These are phyloP conservation scores for Groenewaldozyma tartarivorans DNA, from an alignment of 805 yeast species.

Conservation along the genomic window DNA sequence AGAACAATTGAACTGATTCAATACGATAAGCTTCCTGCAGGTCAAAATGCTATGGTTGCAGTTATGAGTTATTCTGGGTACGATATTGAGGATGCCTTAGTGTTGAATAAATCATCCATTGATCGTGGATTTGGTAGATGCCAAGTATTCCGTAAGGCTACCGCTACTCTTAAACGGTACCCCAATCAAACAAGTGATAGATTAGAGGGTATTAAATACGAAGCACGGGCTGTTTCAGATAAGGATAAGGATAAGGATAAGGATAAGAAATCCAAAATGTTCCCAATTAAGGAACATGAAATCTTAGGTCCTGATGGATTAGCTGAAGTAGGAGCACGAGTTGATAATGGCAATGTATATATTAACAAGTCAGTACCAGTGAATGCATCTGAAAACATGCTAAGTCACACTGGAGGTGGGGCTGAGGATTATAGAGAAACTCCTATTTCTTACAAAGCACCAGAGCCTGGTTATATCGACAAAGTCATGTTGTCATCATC, in stretches of 20 bases:
- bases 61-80: constrained; percentile 99
- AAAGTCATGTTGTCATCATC: constrained; percentile 96
- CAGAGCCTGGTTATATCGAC: constrained; percentile 91
- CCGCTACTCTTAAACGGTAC: constrained; percentile 80
- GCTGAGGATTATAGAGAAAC: constrained; percentile 69
- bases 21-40: constrained; percentile 95
- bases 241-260: constrained; percentile 43
- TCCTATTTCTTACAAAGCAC: constrained; percentile 86
- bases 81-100: constrained; percentile 99
- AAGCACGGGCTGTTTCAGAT: constrained; percentile 21
- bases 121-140: constrained; percentile 98
- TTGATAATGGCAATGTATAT: constrained; percentile 87
- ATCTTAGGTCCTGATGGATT: constrained; percentile 90
- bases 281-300: constrained; percentile 78
- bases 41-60: constrained; percentile 97
- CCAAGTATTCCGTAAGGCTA: constrained; percentile 87
- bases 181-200: constrained; percentile 91
- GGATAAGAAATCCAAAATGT: constrained; percentile 14
- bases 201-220: constrained; percentile 83
- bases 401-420: constrained; percentile 17
- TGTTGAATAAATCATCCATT: constrained; percentile 83
- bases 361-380: constrained; percentile 86
- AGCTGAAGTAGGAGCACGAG: constrained; percentile 89
- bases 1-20: constrained; percentile 92
- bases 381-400: constrained; percentile 64